Evolutionary conservation across 768 basidiomycete genomes (phyloP).

Genomic region (Leucosporidium creatinivorum): DNA sequence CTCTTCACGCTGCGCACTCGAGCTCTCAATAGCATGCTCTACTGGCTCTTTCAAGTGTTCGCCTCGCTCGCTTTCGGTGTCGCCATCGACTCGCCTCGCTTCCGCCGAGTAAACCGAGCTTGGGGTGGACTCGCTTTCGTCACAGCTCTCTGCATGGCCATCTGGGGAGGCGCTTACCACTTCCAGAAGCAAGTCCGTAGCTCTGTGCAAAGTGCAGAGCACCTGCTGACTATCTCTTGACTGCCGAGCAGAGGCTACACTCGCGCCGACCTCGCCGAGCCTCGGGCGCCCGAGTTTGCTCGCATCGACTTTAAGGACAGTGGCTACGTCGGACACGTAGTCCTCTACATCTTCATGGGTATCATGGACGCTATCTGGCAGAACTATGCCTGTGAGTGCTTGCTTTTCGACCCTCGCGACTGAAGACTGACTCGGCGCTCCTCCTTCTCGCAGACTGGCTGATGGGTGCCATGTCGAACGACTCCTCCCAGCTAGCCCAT

Average conservation of each 20-base stretch:
- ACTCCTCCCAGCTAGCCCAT: slow-evolving; percentile 68
- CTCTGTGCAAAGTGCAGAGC: too few relatives aligned
- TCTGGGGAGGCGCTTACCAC: slow-evolving; percentile 58
- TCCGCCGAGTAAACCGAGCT: slow-evolving; percentile 6
- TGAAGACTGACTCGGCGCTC: too few relatives aligned
- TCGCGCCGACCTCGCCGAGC: slow-evolving; percentile 46
- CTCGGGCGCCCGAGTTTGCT: slow-evolving; percentile 32
- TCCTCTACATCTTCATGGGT: slow-evolving; percentile 54
- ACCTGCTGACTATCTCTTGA: not conserved
- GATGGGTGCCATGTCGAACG: slow-evolving; percentile 70
- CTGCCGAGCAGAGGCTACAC: slow-evolving; percentile 51
- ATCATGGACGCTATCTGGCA: slow-evolving; percentile 80
- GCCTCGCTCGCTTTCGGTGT: slow-evolving; percentile 42
- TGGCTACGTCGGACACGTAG: slow-evolving; percentile 52
- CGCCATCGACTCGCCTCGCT: slow-evolving; percentile 13
- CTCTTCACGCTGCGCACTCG: slow-evolving; percentile 46
- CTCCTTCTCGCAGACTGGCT: slow-evolving; percentile 6
- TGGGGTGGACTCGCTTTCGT: slow-evolving; percentile 22
- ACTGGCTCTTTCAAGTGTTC: slow-evolving; percentile 71
- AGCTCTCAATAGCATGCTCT: slow-evolving; percentile 66
- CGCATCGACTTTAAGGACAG: slow-evolving; percentile 58
- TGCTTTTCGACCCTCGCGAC: not conserved
- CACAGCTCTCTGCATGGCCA: slow-evolving; percentile 62
- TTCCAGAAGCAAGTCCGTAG: slow-evolving; percentile 56
- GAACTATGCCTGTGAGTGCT: slow-evolving; percentile 39